phyloP scores from a whole-genome alignment of 2,329 filamentous ascomycete genomes.

The Exophiala xenobiotica region DNA sequence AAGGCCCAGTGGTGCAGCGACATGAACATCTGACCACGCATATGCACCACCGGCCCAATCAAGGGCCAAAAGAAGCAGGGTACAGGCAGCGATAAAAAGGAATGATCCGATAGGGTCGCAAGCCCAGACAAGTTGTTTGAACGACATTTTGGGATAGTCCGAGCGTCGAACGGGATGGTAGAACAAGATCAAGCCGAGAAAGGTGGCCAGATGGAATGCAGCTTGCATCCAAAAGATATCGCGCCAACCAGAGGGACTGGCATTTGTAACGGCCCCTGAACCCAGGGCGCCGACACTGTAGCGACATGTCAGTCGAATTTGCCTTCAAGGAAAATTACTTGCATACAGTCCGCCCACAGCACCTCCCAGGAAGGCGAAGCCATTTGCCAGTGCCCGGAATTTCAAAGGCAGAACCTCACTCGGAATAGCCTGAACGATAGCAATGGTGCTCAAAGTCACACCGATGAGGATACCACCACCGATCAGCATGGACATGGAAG shows the following conservation, averaged over 20 bases:
- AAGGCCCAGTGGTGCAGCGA: conserved; percentile 43
- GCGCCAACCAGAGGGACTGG: conserved; percentile 51
- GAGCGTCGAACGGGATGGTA: conserved; percentile 47
- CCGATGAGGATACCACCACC: conserved; percentile 60
- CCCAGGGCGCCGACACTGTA: conserved; percentile 50
- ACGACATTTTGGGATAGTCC: conserved; percentile 41
- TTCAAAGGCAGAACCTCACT: conserved; percentile 58
- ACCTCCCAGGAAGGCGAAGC: conserved; percentile 53
- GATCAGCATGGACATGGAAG: conserved; percentile 56
- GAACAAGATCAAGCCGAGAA: conserved; percentile 49
- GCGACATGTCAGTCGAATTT: not conserved
- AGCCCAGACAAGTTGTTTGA: conserved; percentile 47
- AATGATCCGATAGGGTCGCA: conserved; percentile 50
- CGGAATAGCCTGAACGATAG: conserved; percentile 57
- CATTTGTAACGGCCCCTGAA: conserved; percentile 54
- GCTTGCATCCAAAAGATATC: conserved; percentile 62
- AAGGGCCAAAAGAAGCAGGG: conserved; percentile 47
- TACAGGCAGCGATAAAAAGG: conserved; percentile 46
- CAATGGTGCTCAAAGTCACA: conserved; percentile 53
- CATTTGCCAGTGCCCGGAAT: conserved; percentile 57
- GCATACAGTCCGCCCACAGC: conserved; percentile 54
- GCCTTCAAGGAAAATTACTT: not conserved
- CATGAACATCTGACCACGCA: conserved; percentile 40
- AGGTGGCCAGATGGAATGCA: conserved; percentile 51
- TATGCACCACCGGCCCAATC: conserved; percentile 50